These are phyloP conservation scores for Colletotrichum lini DNA, from an alignment of 2,329 filamentous ascomycete species.

Conservation along the genomic window DNA sequence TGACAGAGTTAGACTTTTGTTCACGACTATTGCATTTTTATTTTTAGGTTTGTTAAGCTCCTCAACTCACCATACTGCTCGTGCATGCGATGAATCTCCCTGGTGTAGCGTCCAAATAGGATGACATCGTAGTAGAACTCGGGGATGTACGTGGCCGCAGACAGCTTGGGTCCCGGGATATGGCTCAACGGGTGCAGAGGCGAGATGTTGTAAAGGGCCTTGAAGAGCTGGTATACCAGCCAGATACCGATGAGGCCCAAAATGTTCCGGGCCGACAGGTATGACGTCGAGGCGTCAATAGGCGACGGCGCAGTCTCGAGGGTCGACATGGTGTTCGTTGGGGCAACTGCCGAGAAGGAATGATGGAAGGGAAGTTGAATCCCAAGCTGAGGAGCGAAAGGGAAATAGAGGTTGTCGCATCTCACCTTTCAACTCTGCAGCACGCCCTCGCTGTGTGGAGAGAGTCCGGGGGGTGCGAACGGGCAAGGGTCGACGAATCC, in stretches of 20 bases:
- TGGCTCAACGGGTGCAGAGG: constrained; percentile 55
- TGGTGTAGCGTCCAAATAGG: constrained; percentile 52
- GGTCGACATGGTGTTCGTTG: constrained; percentile 23
- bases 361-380: neutral
- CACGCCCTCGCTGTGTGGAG: constrained; percentile 8
- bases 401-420: constrained; percentile 24
- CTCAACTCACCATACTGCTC: constrained; percentile 52
- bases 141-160: constrained; percentile 53
- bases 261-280: constrained; percentile 16
- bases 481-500: constrained; percentile 18
- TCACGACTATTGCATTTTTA: neutral
- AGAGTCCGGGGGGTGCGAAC: constrained; percentile 27
- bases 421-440: constrained; percentile 9
- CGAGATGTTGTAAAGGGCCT: constrained; percentile 54
- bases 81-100: constrained; percentile 54
- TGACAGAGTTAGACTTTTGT: neutral
- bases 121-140: constrained; percentile 57
- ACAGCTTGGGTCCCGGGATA: constrained; percentile 56
- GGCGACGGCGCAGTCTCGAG: constrained; percentile 21
- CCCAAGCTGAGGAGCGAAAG: constrained; percentile 7
- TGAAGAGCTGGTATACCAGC: constrained; percentile 49
- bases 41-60: neutral
- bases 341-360: neutral
- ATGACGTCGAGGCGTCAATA: constrained; percentile 27
- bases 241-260: constrained; percentile 46